Conservation (phyloP, 2,329 filamentous ascomycete genomes). For the Fusarium irregulare region DNA sequence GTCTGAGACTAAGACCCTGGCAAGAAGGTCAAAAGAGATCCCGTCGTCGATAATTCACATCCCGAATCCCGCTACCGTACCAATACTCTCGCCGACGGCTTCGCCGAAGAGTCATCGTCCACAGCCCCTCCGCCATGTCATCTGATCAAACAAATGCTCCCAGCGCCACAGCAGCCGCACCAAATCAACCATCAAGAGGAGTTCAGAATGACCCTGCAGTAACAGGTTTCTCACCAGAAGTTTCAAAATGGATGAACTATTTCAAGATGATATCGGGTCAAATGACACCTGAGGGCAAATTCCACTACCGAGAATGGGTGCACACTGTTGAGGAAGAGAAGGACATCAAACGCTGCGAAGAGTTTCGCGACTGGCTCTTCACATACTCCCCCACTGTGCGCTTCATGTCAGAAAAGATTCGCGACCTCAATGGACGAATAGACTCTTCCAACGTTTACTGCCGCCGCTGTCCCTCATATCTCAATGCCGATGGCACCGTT, state of each 20-base stretch:
- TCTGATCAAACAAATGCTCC: slow-evolving; percentile 30
- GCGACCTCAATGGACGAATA: slow-evolving; percentile 80
- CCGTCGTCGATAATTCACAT: slow-evolving; percentile 5
- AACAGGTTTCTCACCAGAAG: slow-evolving; percentile 72
- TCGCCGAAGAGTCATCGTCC: neutral
- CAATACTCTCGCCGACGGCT: slow-evolving; percentile 5
- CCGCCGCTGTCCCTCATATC: slow-evolving; percentile 74
- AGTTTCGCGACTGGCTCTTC: slow-evolving; percentile 85
- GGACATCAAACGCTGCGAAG: slow-evolving; percentile 85
- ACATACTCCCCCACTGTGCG: slow-evolving; percentile 85
- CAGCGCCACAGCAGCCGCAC: slow-evolving; percentile 27
- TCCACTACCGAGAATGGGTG: slow-evolving; percentile 81
- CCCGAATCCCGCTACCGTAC: slow-evolving; percentile 5
- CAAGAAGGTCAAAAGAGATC: slow-evolving; percentile 30
- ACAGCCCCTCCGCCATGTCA: slow-evolving; percentile 31
- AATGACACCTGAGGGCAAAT: slow-evolving; percentile 74
- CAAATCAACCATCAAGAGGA: slow-evolving; percentile 47
- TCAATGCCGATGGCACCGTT: slow-evolving; percentile 68
- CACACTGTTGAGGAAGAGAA: slow-evolving; percentile 79
- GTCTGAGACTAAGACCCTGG: slow-evolving; percentile 17
- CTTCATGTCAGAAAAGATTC: slow-evolving; percentile 86
- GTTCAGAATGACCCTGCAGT: slow-evolving; percentile 68
- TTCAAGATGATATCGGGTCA: slow-evolving; percentile 83
- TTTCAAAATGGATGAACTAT: slow-evolving; percentile 81
- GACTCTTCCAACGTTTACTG: slow-evolving; percentile 83